Base-by-base conservation (phyloP, 2,329 filamentous ascomycete species). In the Harringtonia aguacate region DNA sequence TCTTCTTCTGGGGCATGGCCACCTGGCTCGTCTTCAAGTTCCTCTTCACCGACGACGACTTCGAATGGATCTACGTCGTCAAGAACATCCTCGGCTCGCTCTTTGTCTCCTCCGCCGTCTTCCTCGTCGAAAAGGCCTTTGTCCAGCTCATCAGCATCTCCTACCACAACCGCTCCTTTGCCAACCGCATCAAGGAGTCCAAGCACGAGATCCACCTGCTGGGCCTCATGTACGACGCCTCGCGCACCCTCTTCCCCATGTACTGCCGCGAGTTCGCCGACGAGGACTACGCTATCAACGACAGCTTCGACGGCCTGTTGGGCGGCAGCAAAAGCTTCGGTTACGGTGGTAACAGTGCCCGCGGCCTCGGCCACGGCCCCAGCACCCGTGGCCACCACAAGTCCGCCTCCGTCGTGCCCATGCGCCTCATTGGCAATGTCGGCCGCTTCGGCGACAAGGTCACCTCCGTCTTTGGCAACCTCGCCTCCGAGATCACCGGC, bases 401-500 rank as follows among this genome's bases (percentile, higher is more conserved):
- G 35, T 63, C 63, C 4, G 84, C 83, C 36, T 78, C 80, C 8
- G 77, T 73, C 7, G 86, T 84, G 3, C 90, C 90, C 1, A 80
- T 94, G 72, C 79, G 77, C 49, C 63, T 95, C 15, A 80, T 97
- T 40, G 75, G 80, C 45, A 67, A 73, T 46, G 81, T 87, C 41
- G 84, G 85, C 34, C 80, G 88, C 20, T 71, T 95, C 44, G 90
- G 90, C 55, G 90, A 94, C 69, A 95, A 95, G 65, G 79, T 97
- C 49, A 95, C 89, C 0, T 89, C 87, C 2, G 85, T 83, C 0
- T 94, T 97, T 61, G 92, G 92, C 21, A 92, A 94, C 55, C 79
- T 97, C 41, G 90, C 92, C 2, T 86, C 86, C 3, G 92, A 97
- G 56, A 89, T 98, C 48, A 95, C 92, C 0, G 92, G 92, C 52